Evolutionary conservation across 345 rosid genomes (phyloP).

Genomic region (Gossypium arboreum): DNA sequence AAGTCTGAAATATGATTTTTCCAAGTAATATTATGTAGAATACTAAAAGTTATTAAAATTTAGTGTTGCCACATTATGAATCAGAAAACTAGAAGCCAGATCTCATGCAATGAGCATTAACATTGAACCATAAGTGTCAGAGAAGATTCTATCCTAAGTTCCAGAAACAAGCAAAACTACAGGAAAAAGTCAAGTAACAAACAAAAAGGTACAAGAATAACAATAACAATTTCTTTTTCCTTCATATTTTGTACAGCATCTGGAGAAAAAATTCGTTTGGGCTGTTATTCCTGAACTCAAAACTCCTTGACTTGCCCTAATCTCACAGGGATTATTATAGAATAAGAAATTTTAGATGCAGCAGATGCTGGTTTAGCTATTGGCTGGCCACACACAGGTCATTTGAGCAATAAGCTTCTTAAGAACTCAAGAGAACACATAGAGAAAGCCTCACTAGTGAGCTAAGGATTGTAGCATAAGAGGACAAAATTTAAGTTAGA

Average conservation of each 20-base stretch:
- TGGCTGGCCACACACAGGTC: background rate
- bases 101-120: background rate
- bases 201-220: background rate
- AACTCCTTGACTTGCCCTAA: background rate
- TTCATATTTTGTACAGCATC: background rate
- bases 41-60: background rate
- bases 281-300: no score
- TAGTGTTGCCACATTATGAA: background rate
- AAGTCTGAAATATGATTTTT: background rate
- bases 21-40: background rate
- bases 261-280: background rate
- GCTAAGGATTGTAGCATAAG: background rate
- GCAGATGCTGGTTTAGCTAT: background rate
- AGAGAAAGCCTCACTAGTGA: background rate
- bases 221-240: constrained; percentile 2
- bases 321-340: background rate
- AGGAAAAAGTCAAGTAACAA: background rate
- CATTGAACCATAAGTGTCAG: background rate
- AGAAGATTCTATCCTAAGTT: background rate
- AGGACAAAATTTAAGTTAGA: background rate
- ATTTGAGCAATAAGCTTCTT: background rate
- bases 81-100: background rate
- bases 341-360: background rate
- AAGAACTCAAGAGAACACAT: background rate
- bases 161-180: background rate